These are phyloP conservation scores for Alternaria sp. DNA, from an alignment of 2,329 filamentous ascomycete species.

Conservation along the genomic window DNA sequence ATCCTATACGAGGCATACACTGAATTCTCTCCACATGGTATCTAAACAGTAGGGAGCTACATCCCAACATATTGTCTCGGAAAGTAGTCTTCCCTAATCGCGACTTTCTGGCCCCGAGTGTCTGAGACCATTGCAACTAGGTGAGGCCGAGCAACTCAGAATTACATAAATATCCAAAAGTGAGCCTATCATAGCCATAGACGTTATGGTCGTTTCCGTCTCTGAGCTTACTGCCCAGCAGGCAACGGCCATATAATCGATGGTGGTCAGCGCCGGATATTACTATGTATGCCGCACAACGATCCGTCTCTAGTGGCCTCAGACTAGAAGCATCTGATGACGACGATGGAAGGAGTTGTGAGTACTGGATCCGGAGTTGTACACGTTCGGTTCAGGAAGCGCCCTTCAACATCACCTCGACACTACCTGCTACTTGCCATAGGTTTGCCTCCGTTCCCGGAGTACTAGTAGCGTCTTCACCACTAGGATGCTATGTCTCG, in stretches of 20 bases:
- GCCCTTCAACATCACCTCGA: background rate
- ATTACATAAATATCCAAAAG: background rate
- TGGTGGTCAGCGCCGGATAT: conserved; percentile 3
- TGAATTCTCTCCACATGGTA: background rate
- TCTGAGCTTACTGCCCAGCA: background rate
- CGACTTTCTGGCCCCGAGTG: background rate
- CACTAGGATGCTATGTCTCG: background rate
- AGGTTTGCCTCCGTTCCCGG: background rate
- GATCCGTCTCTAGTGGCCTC: background rate
- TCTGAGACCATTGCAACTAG: background rate
- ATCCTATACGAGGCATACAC: background rate
- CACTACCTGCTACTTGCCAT: background rate
- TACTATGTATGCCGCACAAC: background rate
- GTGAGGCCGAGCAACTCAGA: background rate
- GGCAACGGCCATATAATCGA: background rate
- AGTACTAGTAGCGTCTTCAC: background rate
- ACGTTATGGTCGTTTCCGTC: background rate
- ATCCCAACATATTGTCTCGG: background rate
- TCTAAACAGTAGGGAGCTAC: background rate
- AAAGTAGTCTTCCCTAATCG: background rate
- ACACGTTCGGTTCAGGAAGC: background rate
- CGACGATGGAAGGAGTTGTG: background rate
- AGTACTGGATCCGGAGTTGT: background rate
- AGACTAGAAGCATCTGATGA: background rate
- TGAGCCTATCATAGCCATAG: background rate